A percentile compares a stretch with the other conserved stretches of the same genome.
These are phyloP conservation scores for Hypocrella siamensis DNA, from an alignment of 2,329 filamentous ascomycete species.

Conservation along the genomic window DNA sequence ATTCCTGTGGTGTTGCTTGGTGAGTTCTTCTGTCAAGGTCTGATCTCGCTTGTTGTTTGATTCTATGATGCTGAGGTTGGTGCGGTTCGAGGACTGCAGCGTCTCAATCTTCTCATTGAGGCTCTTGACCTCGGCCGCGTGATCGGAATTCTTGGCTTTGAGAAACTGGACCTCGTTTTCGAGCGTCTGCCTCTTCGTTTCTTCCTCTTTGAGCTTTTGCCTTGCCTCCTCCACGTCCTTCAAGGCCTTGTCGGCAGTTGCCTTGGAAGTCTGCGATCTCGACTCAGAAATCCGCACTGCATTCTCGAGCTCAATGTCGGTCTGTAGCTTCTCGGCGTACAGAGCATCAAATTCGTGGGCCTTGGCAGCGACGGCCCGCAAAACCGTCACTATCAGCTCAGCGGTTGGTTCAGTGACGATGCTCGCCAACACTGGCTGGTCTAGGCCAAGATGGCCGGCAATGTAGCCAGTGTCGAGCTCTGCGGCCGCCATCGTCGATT, in stretches of 20 bases:
- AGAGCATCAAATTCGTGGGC: constrained; percentile 70
- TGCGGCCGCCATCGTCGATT: constrained; percentile 22
- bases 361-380: constrained; percentile 61
- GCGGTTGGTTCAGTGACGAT: constrained; percentile 54
- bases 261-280: constrained; percentile 67
- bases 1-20: constrained; percentile 77
- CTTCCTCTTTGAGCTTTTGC: constrained; percentile 68
- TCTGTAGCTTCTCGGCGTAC: constrained; percentile 72
- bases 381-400: constrained; percentile 61
- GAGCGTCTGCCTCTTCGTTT: constrained; percentile 57
- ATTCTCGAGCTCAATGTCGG: constrained; percentile 88
- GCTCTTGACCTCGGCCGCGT: constrained; percentile 58
- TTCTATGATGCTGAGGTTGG: constrained; percentile 77
- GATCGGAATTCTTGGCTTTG: constrained; percentile 59
- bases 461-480: constrained; percentile 56
- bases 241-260: constrained; percentile 65
- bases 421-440: constrained; percentile 45
- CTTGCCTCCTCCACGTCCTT: constrained; percentile 72
- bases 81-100: constrained; percentile 82
- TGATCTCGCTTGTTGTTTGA: constrained; percentile 80
- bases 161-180: constrained; percentile 71
- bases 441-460: constrained; percentile 54
- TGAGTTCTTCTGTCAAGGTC: constrained; percentile 69
- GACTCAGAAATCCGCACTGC: constrained; percentile 71
- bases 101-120: constrained; percentile 72